These are phyloP conservation scores for Oenanthe javanica DNA, from an alignment of 140 eudicot species.

Conservation along the genomic window DNA sequence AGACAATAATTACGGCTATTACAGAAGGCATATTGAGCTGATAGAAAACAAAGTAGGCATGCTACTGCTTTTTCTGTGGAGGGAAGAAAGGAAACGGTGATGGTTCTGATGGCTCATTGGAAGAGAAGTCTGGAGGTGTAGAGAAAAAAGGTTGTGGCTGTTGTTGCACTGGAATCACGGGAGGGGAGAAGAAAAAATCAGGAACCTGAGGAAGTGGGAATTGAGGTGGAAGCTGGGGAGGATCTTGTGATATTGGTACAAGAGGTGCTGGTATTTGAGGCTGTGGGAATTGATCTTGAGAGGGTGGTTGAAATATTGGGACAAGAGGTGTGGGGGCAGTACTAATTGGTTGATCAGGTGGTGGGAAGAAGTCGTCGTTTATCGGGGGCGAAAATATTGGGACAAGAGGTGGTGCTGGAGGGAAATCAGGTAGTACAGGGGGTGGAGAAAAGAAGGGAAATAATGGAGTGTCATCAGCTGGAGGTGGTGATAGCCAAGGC, in stretches of 20 bases:
- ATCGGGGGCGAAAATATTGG: conserved; percentile 12
- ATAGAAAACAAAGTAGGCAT: not conserved
- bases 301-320: conserved; percentile 16
- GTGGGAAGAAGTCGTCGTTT: conserved; percentile 9
- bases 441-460: conserved; percentile 8
- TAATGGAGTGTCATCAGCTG: not conserved
- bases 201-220: not conserved
- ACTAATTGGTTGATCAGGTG: conserved; percentile 9
- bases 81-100: conserved; percentile 20
- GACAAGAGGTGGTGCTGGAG: conserved; percentile 10
- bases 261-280: conserved; percentile 5
- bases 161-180: conserved; percentile 4
- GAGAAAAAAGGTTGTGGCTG: conserved; percentile 12
- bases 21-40: not conserved
- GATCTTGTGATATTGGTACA: conserved; percentile 8
- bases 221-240: conserved; percentile 1
- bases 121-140: conserved; percentile 17
- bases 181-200: conserved; percentile 5
- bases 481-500: conserved; percentile 9
- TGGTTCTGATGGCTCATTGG: conserved; percentile 7
- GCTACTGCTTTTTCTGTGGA: conserved; percentile 9
- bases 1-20: not conserved
- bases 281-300: not conserved
- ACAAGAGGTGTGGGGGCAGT: not conserved
- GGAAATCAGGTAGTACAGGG: not conserved